These are phyloP conservation scores for Tripidium arundinaceum DNA, from an alignment of 202 grass and related monocot genomes.

Conservation along the genomic window DNA sequence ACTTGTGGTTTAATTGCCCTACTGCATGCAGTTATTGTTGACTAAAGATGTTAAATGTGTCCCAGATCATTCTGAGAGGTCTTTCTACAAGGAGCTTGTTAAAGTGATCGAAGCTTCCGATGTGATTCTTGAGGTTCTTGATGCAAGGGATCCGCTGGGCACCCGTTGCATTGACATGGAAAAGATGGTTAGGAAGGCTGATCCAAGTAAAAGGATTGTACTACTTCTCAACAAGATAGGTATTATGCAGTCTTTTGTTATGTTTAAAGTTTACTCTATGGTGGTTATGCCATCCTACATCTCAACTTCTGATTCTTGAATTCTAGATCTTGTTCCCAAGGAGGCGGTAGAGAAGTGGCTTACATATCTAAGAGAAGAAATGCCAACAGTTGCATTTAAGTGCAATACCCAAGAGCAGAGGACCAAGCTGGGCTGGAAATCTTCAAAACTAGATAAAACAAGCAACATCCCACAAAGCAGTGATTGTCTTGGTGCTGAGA, in stretches of 20 bases:
- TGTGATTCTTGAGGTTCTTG: conserved; percentile 91
- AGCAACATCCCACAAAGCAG: conserved; percentile 73
- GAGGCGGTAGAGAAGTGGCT: conserved; percentile 88
- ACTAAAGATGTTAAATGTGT: conserved; percentile 12
- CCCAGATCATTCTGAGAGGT: conserved; percentile 84
- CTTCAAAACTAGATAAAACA: conserved; percentile 69
- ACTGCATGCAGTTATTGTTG: conserved; percentile 4
- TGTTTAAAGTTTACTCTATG: neutral
- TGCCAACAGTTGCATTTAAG: conserved; percentile 91
- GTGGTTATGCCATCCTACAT: neutral
- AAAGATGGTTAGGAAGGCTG: conserved; percentile 67
- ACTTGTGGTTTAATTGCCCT: neutral
- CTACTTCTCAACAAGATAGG: conserved; percentile 98
- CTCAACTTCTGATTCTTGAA: neutral
- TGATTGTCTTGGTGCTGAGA: conserved; percentile 94
- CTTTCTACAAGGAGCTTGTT: conserved; percentile 93
- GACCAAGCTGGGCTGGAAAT: conserved; percentile 94
- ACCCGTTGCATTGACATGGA: conserved; percentile 89
- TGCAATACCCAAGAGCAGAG: conserved; percentile 96
- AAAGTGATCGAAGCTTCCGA: conserved; percentile 95
- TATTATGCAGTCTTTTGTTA: conserved; percentile 8
- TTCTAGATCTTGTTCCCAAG: conserved; percentile 78
- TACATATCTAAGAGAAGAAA: conserved; percentile 82
- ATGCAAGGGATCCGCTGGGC: conserved; percentile 78
- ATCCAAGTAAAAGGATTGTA: conserved; percentile 78